Evolutionary conservation across 2,329 filamentous ascomycete species (phyloP), one percentile per base, ranked within the genome.

Genomic region (Blastomyces emzantsi): DNA sequence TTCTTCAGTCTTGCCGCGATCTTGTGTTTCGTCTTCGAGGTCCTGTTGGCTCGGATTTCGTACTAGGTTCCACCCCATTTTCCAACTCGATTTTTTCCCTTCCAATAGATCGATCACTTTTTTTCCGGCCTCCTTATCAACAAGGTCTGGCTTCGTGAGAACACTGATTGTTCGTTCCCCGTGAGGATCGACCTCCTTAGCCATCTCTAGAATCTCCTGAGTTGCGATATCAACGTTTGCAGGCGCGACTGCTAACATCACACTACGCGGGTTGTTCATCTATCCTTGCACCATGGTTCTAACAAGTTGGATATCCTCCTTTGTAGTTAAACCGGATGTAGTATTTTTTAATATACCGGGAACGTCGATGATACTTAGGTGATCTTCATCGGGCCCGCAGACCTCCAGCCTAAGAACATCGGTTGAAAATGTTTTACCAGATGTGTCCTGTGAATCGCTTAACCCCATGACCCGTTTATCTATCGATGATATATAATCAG

Each of bases 91-190:
- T 9, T 63, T 64, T 56, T 66, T 68, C 3, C 70, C 70, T 7
- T 69, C 60, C 15, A 77, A 51, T 2, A 76, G 61, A 8, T 74
- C 67, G 3, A 75, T 62, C 0, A 75, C 67, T 11, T 64, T 67
- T 0, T 64, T 19, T 51, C 75, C 72, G 0, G 71, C 69, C 0
- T 74, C 74, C 36, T 39, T 39, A 9, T 39, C 36, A 39, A 39
- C 36, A 39, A 86, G 73, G 63, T 89, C 85, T 0, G 83, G 82
- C 66, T 87, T 87, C 0, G 85, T 87, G 0, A 87, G 74, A 2
- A 82, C 72, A 0, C 78, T 76, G 0, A 81, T 61, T 0, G 78
- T 81, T 39, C 79, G 69, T 45, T 69, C 64, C 0, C 77, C 77
- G 3, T 67, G 63, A 0, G 64, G 65, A 65, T 81, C 78, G 17